These are phyloP conservation scores for Wakefieldia striispora DNA, from an alignment of 768 basidiomycete genomes.

Conservation along the genomic window DNA sequence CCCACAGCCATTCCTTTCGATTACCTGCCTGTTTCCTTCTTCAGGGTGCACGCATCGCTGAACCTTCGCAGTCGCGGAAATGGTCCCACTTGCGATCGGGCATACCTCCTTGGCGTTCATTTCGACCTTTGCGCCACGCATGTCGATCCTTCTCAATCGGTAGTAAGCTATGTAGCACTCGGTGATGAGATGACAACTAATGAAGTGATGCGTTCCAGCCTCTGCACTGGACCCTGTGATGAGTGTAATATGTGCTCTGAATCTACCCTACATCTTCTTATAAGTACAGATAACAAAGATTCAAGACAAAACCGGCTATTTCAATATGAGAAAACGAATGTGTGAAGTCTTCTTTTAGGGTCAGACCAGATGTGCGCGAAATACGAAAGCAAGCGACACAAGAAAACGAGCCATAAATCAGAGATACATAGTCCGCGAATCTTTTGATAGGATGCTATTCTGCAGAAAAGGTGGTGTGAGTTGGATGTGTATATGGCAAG, in stretches of 20 bases:
- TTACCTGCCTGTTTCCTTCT: conserved; percentile 32
- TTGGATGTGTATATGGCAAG: conserved; percentile 8
- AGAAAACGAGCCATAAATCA: conserved; percentile 32
- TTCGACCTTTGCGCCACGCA: background rate
- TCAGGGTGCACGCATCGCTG: conserved; percentile 49
- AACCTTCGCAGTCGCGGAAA: conserved; percentile 41
- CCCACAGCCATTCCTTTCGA: too few relatives aligned
- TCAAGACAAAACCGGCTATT: conserved; percentile 11
- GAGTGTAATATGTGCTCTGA: conserved; percentile 11
- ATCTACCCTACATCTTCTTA: conserved; percentile 25
- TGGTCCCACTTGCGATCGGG: conserved; percentile 22
- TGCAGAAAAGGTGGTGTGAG: background rate
- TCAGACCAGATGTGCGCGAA: conserved; percentile 9
- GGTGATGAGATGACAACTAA: too few relatives aligned
- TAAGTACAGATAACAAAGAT: conserved; percentile 30
- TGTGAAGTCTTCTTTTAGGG: conserved; percentile 3
- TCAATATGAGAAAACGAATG: background rate
- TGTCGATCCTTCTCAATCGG: conserved; percentile 23
- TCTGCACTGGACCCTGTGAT: conserved; percentile 2
- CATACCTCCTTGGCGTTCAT: conserved; percentile 22
- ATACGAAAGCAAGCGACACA: conserved; percentile 26
- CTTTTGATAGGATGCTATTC: conserved; percentile 9
- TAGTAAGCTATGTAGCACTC: background rate
- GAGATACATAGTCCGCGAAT: conserved; percentile 25
- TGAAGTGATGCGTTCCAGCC: background rate